Conservation (phyloP, 345 rosid genomes). For the Gossypium rotundifolium region DNA sequence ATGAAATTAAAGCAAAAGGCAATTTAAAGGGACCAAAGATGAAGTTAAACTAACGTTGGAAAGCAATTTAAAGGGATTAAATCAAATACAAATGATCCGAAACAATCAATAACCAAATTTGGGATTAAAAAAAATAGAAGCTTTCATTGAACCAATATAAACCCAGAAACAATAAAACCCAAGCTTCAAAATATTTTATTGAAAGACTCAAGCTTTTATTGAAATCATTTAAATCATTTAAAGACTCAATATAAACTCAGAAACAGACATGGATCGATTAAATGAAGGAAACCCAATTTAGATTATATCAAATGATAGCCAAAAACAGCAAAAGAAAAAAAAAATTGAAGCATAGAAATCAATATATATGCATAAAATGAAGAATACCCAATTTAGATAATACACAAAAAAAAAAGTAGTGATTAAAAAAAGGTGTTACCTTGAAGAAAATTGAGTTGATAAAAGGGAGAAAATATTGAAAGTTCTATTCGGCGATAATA, state of each 20-base stretch:
- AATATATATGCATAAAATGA: not conserved
- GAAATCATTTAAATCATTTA: no score
- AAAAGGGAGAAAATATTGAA: conserved; percentile 2
- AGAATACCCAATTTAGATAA: conserved; percentile 18
- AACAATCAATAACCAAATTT: conserved; percentile 11
- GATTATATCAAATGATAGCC: conserved; percentile 10
- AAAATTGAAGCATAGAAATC: not conserved
- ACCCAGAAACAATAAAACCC: no score
- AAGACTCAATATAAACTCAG: not conserved
- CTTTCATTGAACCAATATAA: not conserved
- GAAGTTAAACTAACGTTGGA: no score
- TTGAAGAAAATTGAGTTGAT: conserved; percentile 14
- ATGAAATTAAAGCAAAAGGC: no score
- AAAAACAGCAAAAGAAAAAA: not conserved
- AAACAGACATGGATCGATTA: conserved; percentile 14
- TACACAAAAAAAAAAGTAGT: not conserved
- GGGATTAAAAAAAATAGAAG: not conserved
- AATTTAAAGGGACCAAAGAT: no score
- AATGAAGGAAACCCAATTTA: conserved; percentile 17
- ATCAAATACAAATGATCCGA: not conserved
- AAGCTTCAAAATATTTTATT: no score
- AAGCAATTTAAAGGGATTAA: no score
- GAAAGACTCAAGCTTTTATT: not conserved
- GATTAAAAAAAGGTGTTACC: conserved; percentile 7
- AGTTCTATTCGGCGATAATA: no score